Conservation (phyloP, 2,329 filamentous ascomycete species). For the Fusarium sp. region DNA sequence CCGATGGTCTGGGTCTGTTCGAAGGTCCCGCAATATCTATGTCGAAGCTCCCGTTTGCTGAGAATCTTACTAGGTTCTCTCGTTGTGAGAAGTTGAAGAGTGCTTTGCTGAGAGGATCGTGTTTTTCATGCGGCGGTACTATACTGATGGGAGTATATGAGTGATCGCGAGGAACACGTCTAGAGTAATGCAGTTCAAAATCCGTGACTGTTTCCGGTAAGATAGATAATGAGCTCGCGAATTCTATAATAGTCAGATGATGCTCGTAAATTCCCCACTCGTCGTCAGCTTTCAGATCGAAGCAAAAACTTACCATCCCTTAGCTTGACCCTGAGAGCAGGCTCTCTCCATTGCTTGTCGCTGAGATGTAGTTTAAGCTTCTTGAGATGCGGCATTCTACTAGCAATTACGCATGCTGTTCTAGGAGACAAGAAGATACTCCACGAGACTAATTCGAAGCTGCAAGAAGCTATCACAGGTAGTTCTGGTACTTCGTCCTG, state of each 20-base stretch:
- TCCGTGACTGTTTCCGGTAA: background rate
- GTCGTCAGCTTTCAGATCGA: fast-evolving
- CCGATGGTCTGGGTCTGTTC: background rate
- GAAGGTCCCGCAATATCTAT: background rate
- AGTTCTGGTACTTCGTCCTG: slow-evolving; percentile 12
- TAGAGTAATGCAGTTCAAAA: slow-evolving; percentile 20
- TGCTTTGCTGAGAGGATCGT: slow-evolving; percentile 10
- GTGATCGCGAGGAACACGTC: slow-evolving; percentile 14
- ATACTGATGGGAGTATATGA: background rate
- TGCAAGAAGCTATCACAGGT: slow-evolving; percentile 9
- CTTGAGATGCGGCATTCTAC: slow-evolving; percentile 15
- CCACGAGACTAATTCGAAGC: slow-evolving; percentile 20
- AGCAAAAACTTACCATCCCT: slow-evolving; percentile 5
- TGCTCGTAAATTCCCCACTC: background rate
- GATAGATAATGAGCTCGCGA: background rate
- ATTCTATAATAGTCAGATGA: background rate
- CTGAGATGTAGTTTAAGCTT: slow-evolving; percentile 17
- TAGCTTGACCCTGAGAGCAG: background rate
- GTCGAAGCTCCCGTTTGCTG: slow-evolving; percentile 14
- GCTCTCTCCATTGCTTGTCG: slow-evolving; percentile 11
- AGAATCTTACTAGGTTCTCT: slow-evolving; percentile 3
- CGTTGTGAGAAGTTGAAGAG: slow-evolving; percentile 22
- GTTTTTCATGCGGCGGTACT: background rate
- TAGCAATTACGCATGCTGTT: background rate
- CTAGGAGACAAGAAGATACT: slow-evolving; percentile 15